A percentile compares a stretch with the other conserved stretches of the same genome.
Conservation (phyloP, 345 rosid genomes). For the Cardamine occulta region DNA sequence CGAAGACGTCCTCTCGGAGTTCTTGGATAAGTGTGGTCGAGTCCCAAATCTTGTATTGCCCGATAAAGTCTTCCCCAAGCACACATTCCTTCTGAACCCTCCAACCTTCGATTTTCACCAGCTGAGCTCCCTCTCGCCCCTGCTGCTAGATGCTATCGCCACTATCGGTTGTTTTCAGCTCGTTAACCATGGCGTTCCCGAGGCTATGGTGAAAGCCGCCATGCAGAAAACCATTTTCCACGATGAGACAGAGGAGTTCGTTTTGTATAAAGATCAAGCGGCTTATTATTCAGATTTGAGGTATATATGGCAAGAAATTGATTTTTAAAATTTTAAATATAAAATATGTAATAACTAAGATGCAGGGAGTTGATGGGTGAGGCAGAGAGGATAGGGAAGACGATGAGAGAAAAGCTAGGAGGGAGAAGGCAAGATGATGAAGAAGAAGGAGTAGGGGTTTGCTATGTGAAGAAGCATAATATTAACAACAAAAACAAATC, state of each 20-base stretch:
- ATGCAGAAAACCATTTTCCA: conserved; percentile 46
- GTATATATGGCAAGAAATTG: conserved; percentile 22
- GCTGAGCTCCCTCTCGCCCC: conserved; percentile 37
- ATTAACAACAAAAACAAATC: conserved; percentile 30
- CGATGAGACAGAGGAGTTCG: conserved; percentile 46
- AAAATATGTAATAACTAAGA: background rate
- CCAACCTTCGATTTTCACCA: conserved; percentile 60
- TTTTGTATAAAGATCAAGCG: conserved; percentile 15
- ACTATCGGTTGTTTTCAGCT: conserved; percentile 84
- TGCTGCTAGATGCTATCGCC: conserved; percentile 58
- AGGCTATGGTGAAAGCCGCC: conserved; percentile 44
- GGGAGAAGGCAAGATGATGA: conserved; percentile 30
- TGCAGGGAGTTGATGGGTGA: conserved; percentile 72
- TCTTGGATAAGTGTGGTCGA: conserved; percentile 71
- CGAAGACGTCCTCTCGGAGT: conserved; percentile 72
- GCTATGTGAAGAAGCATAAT: conserved; percentile 58
- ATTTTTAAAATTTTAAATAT: background rate
- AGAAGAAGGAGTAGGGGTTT: conserved; percentile 46
- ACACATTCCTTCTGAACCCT: conserved; percentile 62
- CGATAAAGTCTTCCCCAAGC: conserved; percentile 77
- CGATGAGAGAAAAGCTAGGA: conserved; percentile 35
- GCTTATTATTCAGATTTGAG: conserved; percentile 16
- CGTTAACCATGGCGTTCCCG: conserved; percentile 67
- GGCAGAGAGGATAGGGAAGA: conserved; percentile 62
- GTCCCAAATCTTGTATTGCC: conserved; percentile 84